These are phyloP conservation scores for Xylaria longipes DNA, from an alignment of 495 filamentous ascomycete genomes.

Conservation along the genomic window DNA sequence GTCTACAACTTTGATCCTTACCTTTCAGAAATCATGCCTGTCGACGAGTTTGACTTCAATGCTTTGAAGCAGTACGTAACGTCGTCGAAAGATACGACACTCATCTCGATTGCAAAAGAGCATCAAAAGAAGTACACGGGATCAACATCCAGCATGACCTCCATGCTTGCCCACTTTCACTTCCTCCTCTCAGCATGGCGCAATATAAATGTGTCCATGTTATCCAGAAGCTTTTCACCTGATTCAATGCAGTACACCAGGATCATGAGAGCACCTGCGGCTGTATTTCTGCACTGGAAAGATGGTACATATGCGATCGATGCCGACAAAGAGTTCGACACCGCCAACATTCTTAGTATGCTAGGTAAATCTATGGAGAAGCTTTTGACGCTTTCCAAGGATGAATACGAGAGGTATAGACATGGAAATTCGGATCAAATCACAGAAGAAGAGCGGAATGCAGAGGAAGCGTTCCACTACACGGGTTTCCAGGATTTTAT, in stretches of 20 bases:
- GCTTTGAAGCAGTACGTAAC: slow-evolving; percentile 85
- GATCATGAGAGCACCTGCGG: slow-evolving; percentile 71
- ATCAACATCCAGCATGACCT: slow-evolving; percentile 96
- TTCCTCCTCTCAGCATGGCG: slow-evolving; percentile 88
- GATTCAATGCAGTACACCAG: slow-evolving; percentile 70
- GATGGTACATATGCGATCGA: slow-evolving; percentile 94
- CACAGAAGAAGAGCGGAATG: slow-evolving; percentile 66
- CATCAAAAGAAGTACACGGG: slow-evolving; percentile 85
- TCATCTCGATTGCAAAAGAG: slow-evolving; percentile 68
- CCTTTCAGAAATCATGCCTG: slow-evolving; percentile 87
- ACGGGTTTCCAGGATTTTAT: slow-evolving; percentile 87
- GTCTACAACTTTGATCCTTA: slow-evolving; percentile 98
- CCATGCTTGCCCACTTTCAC: slow-evolving; percentile 87
- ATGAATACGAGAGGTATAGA: slow-evolving; percentile 85
- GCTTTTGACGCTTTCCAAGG: slow-evolving; percentile 79
- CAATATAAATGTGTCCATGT: slow-evolving; percentile 62
- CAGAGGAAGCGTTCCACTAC: slow-evolving; percentile 83
- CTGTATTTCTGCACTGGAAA: slow-evolving; percentile 84
- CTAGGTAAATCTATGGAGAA: slow-evolving; percentile 97
- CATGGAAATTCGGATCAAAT: slow-evolving; percentile 67
- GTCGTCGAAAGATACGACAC: slow-evolving; percentile 78
- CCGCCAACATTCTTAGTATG: slow-evolving; percentile 83
- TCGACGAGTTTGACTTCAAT: slow-evolving; percentile 88
- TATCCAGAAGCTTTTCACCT: slow-evolving; percentile 71
- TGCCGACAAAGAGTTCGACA: slow-evolving; percentile 92